Percentiles rank a stretch among this genome's conserved stretches.
These are phyloP conservation scores for Musa schizocarpa DNA, from an alignment of 176 grass and related monocot species.

Conservation along the genomic window DNA sequence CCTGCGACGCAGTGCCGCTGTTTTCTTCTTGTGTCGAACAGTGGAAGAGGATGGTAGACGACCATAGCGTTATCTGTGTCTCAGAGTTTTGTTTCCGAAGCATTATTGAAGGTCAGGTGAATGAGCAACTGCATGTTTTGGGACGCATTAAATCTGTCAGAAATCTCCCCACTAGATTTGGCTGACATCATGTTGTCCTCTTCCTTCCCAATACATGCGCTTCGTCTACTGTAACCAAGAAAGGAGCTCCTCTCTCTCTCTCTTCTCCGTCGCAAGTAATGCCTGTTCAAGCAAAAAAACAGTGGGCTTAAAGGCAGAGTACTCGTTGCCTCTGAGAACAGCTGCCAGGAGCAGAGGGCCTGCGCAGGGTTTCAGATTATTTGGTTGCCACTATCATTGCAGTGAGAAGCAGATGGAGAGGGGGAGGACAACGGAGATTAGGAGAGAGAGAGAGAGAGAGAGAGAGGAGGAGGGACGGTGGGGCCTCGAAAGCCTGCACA, in stretches of 20 bases:
- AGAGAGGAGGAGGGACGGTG: conserved; percentile 5
- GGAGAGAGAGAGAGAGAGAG: conserved; percentile 35
- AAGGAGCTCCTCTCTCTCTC: conserved; percentile 1
- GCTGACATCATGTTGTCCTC: conserved; percentile 40
- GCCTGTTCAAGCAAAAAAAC: conserved; percentile 8
- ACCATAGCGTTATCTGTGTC: background rate
- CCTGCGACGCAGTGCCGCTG: conserved; percentile 2
- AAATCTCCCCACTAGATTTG: conserved; percentile 39
- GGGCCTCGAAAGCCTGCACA: conserved; percentile 35
- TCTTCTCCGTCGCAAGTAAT: conserved; percentile 12
- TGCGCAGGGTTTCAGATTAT: conserved; percentile 45
- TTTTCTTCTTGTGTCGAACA: background rate
- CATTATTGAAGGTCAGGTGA: background rate
- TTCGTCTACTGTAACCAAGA: conserved; percentile 20
- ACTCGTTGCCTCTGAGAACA: conserved; percentile 10
- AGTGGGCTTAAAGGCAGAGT: conserved; percentile 3
- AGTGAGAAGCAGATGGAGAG: conserved; percentile 14
- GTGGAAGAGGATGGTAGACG: background rate
- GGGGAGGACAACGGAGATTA: conserved; percentile 8
- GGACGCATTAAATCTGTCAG: conserved; percentile 42
- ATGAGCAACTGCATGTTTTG: conserved; percentile 15
- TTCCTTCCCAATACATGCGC: conserved; percentile 22
- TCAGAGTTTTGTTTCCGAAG: background rate
- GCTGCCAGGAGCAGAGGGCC: conserved; percentile 20
- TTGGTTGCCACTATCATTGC: conserved; percentile 43